Conservation (phyloP, 805 yeast genomes). For the Kodamaea jinghongensis region DNA sequence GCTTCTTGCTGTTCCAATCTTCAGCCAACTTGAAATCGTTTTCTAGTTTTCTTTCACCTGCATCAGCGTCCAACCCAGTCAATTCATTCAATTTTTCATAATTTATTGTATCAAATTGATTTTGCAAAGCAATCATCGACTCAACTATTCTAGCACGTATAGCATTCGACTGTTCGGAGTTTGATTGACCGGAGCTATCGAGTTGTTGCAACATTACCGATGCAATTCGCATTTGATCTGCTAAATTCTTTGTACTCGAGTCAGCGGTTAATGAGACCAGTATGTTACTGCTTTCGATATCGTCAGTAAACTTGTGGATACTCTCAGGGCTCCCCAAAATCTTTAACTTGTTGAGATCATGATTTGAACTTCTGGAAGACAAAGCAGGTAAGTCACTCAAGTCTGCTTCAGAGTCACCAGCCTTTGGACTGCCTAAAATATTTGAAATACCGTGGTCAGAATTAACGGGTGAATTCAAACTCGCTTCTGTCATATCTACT, state of each 20-base stretch:
- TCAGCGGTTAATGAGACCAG: background rate
- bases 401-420: slow-evolving; percentile 44
- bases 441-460: too few relatives aligned
- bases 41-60: slow-evolving; percentile 86
- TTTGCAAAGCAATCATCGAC: slow-evolving; percentile 37
- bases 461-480: too few relatives aligned
- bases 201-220: slow-evolving; percentile 91
- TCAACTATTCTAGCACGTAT: slow-evolving; percentile 21
- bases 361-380: slow-evolving; percentile 8
- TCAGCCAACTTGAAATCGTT: slow-evolving; percentile 92
- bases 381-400: slow-evolving; percentile 63
- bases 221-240: slow-evolving; percentile 94
- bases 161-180: slow-evolving; percentile 32
- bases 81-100: slow-evolving; percentile 43
- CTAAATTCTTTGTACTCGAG: slow-evolving; percentile 47
- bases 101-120: slow-evolving; percentile 38
- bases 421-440: background rate
- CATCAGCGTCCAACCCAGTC: slow-evolving; percentile 61
- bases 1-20: slow-evolving; percentile 85
- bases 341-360: slow-evolving; percentile 11
- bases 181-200: slow-evolving; percentile 68
- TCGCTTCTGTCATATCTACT: background rate
- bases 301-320: background rate
- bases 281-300: background rate
- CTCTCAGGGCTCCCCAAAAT: slow-evolving; percentile 7